Evolutionary conservation across 164 flowering plant genomes (phyloP), one percentile per base, ranked within the genome.

Genomic region (Liquidambar formosana): DNA sequence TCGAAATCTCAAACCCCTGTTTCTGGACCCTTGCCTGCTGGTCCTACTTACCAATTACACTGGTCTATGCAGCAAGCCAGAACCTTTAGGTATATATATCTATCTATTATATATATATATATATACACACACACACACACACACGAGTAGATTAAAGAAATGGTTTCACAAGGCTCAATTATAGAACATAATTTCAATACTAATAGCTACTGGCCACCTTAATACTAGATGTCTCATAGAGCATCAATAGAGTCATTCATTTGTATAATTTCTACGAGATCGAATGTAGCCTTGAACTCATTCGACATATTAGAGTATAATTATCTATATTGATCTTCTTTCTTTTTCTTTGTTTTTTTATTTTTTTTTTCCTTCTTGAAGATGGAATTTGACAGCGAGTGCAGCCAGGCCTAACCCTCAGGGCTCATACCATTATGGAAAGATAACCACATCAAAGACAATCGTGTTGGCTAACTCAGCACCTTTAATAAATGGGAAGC

Each of bases 351-450:
- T 11, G 21, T 38, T 44, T 54, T n/a, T 2, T 65, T 53, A 15
- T 22, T 49, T 43, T 27, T 16, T 61, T 22, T 9, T n/a, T 51
- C 28, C 41, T 48, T 64, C 65, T 65, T 78, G 65, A 15, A 88
- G 92, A 81, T 86, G 92, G 92, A 88, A 88, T 51, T 72, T 88
- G 74, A 84, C 92, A 23, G 79, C 90, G 63, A 88, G 69, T 75
- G 92, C 92, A 54, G 92, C 92, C 13, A 81, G 92, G 71, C 92
- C 92, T 0, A 88, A 88, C 69, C 88, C 87, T 19, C 92, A 88
- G 62, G 92, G 92, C 15, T 84, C 92, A 23, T 88, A 70, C 82
- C 92, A 88, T 64, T 88, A 88, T 68, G 92, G 90, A 38, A 74
- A 47, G 58, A 80, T 86, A 19, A 68, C 53, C 10, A 57, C 79